phyloP scores from a whole-genome alignment of 2,329 filamentous ascomycete genomes.

The Trichoderma lentiforme region DNA sequence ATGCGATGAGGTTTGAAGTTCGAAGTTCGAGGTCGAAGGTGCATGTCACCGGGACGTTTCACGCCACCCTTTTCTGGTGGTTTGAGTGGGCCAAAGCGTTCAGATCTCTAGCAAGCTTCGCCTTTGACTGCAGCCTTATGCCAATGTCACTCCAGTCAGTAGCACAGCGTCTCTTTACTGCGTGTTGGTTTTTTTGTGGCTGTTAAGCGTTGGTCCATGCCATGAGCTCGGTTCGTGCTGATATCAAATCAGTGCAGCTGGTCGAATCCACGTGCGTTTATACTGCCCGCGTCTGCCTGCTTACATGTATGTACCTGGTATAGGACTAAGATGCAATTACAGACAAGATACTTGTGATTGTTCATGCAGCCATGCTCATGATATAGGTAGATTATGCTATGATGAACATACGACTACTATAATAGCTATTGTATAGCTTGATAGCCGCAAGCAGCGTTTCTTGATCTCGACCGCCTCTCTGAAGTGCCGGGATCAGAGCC shows the following conservation, averaged over 20 bases:
- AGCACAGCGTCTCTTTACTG: neutral
- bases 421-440: neutral
- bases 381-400: neutral
- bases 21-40: neutral
- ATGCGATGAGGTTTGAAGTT: neutral
- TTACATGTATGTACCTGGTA: neutral
- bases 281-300: neutral
- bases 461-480: neutral
- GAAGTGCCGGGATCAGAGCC: neutral
- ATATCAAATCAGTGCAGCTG: neutral
- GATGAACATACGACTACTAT: neutral
- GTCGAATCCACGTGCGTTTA: neutral
- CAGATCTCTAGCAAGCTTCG: neutral
- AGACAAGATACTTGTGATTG: neutral
- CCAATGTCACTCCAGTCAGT: neutral
- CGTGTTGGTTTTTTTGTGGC: neutral
- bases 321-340: neutral
- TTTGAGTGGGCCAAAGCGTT: neutral
- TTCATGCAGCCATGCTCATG: neutral
- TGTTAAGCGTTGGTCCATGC: neutral
- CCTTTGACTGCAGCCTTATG: neutral
- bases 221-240: neutral
- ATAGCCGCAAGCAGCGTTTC: neutral
- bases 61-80: slow-evolving; percentile 7
- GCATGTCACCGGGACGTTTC: slow-evolving; percentile 14